These are phyloP conservation scores for Chalciporus pseudorubinellus DNA, from an alignment of 768 basidiomycete species.

Conservation along the genomic window DNA sequence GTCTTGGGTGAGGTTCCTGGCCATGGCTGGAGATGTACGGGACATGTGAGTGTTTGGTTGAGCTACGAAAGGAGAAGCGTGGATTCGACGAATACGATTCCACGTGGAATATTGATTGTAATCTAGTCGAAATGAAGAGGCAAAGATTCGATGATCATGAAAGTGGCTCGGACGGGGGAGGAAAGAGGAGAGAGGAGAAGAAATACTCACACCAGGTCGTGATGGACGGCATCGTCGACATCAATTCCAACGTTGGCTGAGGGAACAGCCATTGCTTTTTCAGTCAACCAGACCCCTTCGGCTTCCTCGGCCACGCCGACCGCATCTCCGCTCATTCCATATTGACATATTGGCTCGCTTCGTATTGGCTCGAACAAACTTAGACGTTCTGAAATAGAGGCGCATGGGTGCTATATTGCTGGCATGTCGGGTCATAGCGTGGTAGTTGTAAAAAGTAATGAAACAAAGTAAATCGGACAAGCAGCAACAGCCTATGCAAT, in stretches of 20 bases:
- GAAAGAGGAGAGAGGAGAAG: not conserved
- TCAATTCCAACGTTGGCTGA: not conserved
- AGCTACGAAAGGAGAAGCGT: conserved; percentile 51
- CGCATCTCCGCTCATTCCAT: not conserved
- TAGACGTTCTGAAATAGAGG: not conserved
- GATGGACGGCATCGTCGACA: conserved; percentile 29
- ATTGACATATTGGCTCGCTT: too few species aligned
- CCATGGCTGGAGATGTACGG: conserved; percentile 49
- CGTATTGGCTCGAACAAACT: conserved; percentile 1
- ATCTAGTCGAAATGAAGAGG: conserved; percentile 31
- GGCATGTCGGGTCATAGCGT: conserved; percentile 12
- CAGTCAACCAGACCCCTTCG: conserved; percentile 1
- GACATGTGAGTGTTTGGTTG: conserved; percentile 48
- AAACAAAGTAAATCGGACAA: conserved; percentile 23
- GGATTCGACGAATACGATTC: conserved; percentile 56
- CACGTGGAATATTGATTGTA: conserved; percentile 52
- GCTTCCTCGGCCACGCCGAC: not conserved
- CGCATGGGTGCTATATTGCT: conserved; percentile 11
- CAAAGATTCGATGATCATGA: not conserved
- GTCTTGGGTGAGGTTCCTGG: conserved; percentile 31
- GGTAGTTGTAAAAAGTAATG: conserved; percentile 4
- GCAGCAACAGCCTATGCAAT: conserved; percentile 61
- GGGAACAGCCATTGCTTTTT: not conserved
- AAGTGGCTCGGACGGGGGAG: not conserved
- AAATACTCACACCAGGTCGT: conserved; percentile 39